Conservation (phyloP, 495 filamentous ascomycete genomes). For the Penicillium bovifimosum region DNA sequence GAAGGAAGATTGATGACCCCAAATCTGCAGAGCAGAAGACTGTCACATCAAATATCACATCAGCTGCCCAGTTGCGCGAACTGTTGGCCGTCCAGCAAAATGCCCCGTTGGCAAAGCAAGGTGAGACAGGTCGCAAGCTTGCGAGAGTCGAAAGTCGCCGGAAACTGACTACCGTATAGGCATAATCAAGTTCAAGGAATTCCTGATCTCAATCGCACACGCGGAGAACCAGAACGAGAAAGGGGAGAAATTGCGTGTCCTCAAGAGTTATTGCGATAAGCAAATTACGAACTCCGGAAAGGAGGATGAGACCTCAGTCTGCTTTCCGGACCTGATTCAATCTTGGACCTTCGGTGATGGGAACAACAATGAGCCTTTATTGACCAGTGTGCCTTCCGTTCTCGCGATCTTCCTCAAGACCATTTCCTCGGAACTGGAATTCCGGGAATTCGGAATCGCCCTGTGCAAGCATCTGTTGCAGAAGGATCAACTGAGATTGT, state of each 20-base stretch:
- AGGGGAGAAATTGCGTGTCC: conserved; percentile 50
- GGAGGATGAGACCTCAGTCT: conserved; percentile 52
- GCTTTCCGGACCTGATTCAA: conserved; percentile 68
- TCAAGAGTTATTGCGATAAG: conserved; percentile 68
- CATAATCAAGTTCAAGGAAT: conserved; percentile 68
- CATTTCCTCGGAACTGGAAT: conserved; percentile 63
- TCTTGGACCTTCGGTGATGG: conserved; percentile 71
- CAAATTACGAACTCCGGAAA: conserved; percentile 51
- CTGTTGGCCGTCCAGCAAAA: conserved; percentile 66
- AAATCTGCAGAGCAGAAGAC: conserved; percentile 21
- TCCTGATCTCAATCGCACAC: conserved; percentile 60
- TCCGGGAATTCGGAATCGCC: conserved; percentile 61
- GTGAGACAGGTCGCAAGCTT: conserved; percentile 36
- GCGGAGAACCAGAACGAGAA: conserved; percentile 43
- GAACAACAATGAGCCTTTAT: conserved; percentile 65
- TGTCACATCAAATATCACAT: conserved; percentile 41
- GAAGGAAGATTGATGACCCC: conserved; percentile 38
- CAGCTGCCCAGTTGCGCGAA: conserved; percentile 53
- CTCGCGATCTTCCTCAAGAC: conserved; percentile 71
- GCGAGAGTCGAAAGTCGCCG: background rate
- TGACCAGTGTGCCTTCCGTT: conserved; percentile 68
- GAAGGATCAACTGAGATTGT: conserved; percentile 63
- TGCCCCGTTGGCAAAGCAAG: conserved; percentile 53
- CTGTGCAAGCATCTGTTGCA: conserved; percentile 70
- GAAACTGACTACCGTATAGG: conserved; percentile 38